phyloP scores from a whole-genome alignment of 768 basidiomycete species.

The Mycena rebaudengoi region DNA sequence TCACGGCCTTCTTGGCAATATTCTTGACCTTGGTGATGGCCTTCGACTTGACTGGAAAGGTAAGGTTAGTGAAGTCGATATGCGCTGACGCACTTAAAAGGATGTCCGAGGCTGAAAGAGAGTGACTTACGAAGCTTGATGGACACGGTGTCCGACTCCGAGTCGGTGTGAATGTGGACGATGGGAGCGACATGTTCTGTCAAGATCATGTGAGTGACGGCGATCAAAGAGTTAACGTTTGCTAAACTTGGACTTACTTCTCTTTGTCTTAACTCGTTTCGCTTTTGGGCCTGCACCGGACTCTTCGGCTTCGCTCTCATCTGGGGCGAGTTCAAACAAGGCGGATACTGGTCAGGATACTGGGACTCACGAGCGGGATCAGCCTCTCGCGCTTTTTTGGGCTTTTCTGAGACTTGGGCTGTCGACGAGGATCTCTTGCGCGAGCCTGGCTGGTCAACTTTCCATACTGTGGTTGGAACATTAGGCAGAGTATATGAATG shows the following conservation, averaged over 20 bases:
- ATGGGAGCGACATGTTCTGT: not conserved
- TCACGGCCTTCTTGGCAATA: no score
- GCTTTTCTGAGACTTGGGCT: not conserved
- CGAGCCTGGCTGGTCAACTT: not conserved
- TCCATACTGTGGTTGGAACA: not conserved
- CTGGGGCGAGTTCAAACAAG: not conserved
- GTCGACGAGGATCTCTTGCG: constrained; percentile 2
- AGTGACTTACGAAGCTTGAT: no score
- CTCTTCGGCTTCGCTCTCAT: not conserved
- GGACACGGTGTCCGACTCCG: no score
- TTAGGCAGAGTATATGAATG: no score
- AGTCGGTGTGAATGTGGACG: not conserved
- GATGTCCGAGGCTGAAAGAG: no score
- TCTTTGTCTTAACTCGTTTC: not conserved
- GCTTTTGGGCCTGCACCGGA: not conserved
- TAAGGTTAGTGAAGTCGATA: not conserved
- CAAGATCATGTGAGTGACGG: not conserved
- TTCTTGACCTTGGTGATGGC: no score
- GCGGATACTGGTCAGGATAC: not conserved
- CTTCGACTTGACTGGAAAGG: not conserved
- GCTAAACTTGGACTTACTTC: not conserved
- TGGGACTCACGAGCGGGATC: no score
- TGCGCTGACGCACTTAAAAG: no score
- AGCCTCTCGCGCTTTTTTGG: not conserved
- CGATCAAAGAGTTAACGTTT: no score